Conservation (phyloP, 441 rosid species). For the Gossypium schwendimanii region DNA sequence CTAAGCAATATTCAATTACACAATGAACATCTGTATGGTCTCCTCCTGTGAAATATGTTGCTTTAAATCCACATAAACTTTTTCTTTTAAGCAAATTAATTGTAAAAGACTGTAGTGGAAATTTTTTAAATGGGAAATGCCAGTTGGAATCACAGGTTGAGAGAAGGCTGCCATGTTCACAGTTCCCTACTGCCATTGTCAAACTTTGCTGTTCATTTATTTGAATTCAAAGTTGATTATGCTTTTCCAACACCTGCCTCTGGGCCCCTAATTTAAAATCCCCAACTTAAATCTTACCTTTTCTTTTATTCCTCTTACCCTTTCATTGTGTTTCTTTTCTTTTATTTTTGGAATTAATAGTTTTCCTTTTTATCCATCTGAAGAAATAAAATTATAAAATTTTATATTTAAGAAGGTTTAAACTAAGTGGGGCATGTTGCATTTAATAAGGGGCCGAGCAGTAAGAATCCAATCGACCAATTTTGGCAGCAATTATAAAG, state of each 20-base stretch:
- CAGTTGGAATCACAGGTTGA: neutral
- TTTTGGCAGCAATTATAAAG: no score
- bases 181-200: neutral
- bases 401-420: no score
- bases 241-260: neutral
- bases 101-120: neutral
- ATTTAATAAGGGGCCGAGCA: no score
- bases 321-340: neutral
- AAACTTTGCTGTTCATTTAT: neutral
- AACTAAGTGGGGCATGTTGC: no score
- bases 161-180: neutral
- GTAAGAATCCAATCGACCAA: no score
- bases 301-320: neutral
- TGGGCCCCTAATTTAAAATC: neutral
- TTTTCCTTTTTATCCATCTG: no score
- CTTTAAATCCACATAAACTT: neutral
- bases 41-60: neutral
- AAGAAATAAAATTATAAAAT: no score
- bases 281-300: neutral
- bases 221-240: conserved; percentile 4
- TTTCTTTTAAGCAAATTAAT: neutral
- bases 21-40: neutral
- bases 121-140: neutral
- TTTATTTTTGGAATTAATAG: no score
- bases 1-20: neutral